phyloP scores from a whole-genome alignment of 257 asterid species.

The Gardenia jasminoides region DNA sequence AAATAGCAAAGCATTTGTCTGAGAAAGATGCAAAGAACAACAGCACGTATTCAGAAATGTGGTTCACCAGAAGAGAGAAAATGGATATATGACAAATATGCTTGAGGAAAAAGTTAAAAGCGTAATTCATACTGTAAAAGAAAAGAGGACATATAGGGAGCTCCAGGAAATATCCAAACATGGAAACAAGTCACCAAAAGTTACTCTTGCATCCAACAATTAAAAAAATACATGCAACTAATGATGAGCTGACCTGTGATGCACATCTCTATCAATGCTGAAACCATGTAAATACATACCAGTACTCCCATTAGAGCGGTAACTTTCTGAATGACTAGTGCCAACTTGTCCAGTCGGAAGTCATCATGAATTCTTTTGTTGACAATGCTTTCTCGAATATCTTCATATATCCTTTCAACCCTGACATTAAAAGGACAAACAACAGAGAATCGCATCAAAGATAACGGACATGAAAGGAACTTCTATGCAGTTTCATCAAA shows the following conservation, averaged over 20 bases:
- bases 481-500: too few species aligned
- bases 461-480: background rate
- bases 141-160: background rate
- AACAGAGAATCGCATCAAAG: slow-evolving; percentile 8
- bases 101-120: background rate
- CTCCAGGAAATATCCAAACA: background rate
- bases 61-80: background rate
- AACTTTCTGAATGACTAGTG: slow-evolving; percentile 83
- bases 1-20: background rate
- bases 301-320: slow-evolving; percentile 87
- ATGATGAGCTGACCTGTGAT: background rate
- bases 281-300: slow-evolving; percentile 45
- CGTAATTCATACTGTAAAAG: background rate
- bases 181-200: background rate
- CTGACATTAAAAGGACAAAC: slow-evolving; percentile 36
- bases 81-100: background rate
- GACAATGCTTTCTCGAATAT: slow-evolving; percentile 49
- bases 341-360: slow-evolving; percentile 62
- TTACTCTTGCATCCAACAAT: background rate
- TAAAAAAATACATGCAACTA: too few species aligned
- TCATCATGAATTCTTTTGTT: slow-evolving; percentile 50
- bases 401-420: slow-evolving; percentile 82
- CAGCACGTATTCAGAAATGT: background rate
- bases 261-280: background rate
- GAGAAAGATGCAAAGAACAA: background rate